A percentile compares a stretch with the other conserved stretches of the same genome.
These are phyloP conservation scores for Cercospora zeina DNA, from an alignment of 2,329 filamentous ascomycete species.

Conservation along the genomic window DNA sequence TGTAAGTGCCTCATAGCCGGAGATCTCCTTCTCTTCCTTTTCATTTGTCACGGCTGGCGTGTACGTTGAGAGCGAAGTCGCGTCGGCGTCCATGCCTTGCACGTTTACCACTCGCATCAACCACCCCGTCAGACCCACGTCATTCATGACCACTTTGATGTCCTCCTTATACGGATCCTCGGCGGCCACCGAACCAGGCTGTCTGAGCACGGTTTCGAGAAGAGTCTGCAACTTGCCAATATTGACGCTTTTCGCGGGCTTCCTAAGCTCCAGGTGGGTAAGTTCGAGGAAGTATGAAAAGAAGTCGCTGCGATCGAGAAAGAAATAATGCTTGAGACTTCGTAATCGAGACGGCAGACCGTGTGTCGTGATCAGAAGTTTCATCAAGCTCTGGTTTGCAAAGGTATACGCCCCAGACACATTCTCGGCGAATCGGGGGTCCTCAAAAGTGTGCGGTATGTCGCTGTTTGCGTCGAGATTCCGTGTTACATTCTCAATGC, in stretches of 20 bases:
- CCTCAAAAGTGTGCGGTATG: slow-evolving; percentile 89
- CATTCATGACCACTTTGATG: slow-evolving; percentile 96
- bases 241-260: slow-evolving; percentile 85
- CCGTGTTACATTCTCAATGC: slow-evolving; percentile 65
- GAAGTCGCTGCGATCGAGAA: slow-evolving; percentile 95
- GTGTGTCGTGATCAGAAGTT: slow-evolving; percentile 88
- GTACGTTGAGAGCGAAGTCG: slow-evolving; percentile 58
- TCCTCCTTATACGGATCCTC: slow-evolving; percentile 98
- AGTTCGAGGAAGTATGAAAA: slow-evolving; percentile 98
- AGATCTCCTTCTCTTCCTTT: slow-evolving; percentile 81
- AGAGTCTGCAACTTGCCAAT: slow-evolving; percentile 90
- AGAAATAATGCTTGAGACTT: slow-evolving; percentile 98
- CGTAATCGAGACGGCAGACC: slow-evolving; percentile 81
- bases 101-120: slow-evolving; percentile 96
- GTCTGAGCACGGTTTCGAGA: slow-evolving; percentile 92
- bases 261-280: slow-evolving; percentile 76
- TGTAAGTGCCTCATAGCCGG: slow-evolving; percentile 87
- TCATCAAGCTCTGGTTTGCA: slow-evolving; percentile 89
- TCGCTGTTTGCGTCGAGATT: slow-evolving; percentile 81
- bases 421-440: slow-evolving; percentile 88
- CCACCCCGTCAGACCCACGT: slow-evolving; percentile 87
- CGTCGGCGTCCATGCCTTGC: slow-evolving; percentile 77
- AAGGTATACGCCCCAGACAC: slow-evolving; percentile 93
- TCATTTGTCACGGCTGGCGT: slow-evolving; percentile 60
- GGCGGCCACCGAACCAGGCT: slow-evolving; percentile 89